Base-by-base conservation (phyloP, 441 rosid genomes). In the Aquilaria agallochum region DNA sequence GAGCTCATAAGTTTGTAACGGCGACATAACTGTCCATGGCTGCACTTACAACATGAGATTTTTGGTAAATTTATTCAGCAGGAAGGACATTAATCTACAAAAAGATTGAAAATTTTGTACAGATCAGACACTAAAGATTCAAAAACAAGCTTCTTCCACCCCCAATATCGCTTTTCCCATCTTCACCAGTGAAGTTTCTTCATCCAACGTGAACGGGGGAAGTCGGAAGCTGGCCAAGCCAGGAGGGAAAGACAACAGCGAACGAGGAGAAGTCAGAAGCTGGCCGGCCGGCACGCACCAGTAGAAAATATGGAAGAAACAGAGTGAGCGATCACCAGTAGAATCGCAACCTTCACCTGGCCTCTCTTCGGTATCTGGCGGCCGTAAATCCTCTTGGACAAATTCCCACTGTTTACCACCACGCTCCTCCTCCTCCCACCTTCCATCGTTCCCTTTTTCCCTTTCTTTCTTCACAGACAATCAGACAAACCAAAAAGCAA, bases 311-410 rank as follows among this genome's bases (percentile, higher is more conserved):
- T 61, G 0, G 73, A 67, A 62, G 79, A 72, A 48, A 78, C 48
- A 64, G 75, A 64, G 5, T 67, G 71, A 3, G 70, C 83, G 58
- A 75, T 10, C 12, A 73, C 72, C 70, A 78, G 27, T 11, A 78
- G 68, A 11, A 78, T 75, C 0, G 68, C 80, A 66, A 72, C 13
- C 72, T 73, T 78, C 53, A 75, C 74, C 42, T 70, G 67, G 10
- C 83, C 83, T 50, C 83, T 75, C 57, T 56, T 78, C 0, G 83
- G 83, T 31, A 78, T 75, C 77, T 67, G 45, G 53, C 82, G 76
- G 20, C 78, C 70, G 5, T 47, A 60, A 32, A 44, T 36, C 54
- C 75, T 60, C 66, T 15, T 65, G 0, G 53, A 54, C 53, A 44
- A 31, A 14, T 5, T 3, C 5, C 56, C 50, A 52, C 59, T 55